Evolutionary conservation across 2,329 filamentous ascomycete genomes (phyloP), one percentile per base, ranked within the genome.

Genomic region (Colletotrichum noveboracense): DNA sequence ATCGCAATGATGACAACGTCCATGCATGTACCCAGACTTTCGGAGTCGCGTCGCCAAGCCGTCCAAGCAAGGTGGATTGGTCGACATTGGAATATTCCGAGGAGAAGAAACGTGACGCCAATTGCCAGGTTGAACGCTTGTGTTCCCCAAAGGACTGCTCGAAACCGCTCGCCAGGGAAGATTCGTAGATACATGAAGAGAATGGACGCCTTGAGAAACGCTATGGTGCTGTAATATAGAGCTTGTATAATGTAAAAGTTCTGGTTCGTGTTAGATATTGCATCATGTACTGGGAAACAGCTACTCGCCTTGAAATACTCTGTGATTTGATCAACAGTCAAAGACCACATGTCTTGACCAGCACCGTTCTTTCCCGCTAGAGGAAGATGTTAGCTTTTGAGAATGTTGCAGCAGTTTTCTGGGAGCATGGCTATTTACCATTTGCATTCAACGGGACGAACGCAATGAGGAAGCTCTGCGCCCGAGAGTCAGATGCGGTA

Each of bases 11-110:
- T 78, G 24, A 82, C 82, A 61, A 87, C 80, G 43, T 86, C 81
- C 6, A 83, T 79, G 73, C 85, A 87, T n/a, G 61, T 71, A 0
- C 85, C 84, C 1, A 68, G 60, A 0, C 18, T 28, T n/a, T 52
- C 18, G 6, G 16, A 9, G 10, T 83, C 81, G 2, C 24, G 14
- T 24, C 30, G 6, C 84, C 84, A 77, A 21, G 16, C 21, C 2
- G 88, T 72, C 88, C 88, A 89, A 78, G 85, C 85, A 71, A 83
- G 86, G 9, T 80, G 70, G 4, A 89, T 80, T 1, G 87, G 87
- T 5, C 80, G 77, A 79, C 87, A 88, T 12, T 68, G 52, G 6
- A 68, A 60, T 2, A 43, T 8, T 21, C 30, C 48, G 4, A 38
- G 30, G 58, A 87, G 83, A n/a, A 86, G 80, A 66, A 84, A 83